A percentile compares a stretch with the other conserved stretches of the same genome.
Evolutionary conservation across 306 rosid species (phyloP).

Genomic region (Notholithocarpus densiflorus): DNA sequence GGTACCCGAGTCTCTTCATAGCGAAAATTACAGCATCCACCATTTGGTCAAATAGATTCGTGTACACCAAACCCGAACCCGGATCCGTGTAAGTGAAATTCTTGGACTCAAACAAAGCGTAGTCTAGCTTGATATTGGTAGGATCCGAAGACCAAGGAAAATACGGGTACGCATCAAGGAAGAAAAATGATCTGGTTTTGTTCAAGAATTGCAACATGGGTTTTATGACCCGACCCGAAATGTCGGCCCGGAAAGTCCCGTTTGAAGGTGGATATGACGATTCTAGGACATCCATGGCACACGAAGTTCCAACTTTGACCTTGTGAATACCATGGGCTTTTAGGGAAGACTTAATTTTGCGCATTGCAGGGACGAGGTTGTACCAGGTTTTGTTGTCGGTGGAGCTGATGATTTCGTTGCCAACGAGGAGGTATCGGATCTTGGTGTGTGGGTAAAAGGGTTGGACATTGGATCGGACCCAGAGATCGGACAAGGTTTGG

Average conservation of each 20-base stretch:
- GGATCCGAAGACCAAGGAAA: slow-evolving; percentile 66
- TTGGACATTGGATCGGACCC: slow-evolving; percentile 50
- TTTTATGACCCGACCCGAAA: slow-evolving; percentile 41
- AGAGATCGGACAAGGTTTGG: slow-evolving; percentile 52
- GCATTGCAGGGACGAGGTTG: slow-evolving; percentile 66
- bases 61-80: slow-evolving; percentile 54
- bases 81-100: slow-evolving; percentile 52
- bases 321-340: slow-evolving; percentile 33
- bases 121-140: slow-evolving; percentile 39
- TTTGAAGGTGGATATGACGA: slow-evolving; percentile 79
- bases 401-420: slow-evolving; percentile 61
- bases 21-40: slow-evolving; percentile 77
- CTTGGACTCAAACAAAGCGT: slow-evolving; percentile 49
- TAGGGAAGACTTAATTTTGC: slow-evolving; percentile 41
- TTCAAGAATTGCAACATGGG: slow-evolving; percentile 65
- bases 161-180: slow-evolving; percentile 74
- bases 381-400: slow-evolving; percentile 41
- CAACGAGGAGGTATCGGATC: slow-evolving; percentile 78
- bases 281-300: slow-evolving; percentile 59
- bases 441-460: slow-evolving; percentile 52
- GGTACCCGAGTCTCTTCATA: slow-evolving; percentile 66
- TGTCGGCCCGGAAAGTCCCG: slow-evolving; percentile 64
- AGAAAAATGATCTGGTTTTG: slow-evolving; percentile 69
- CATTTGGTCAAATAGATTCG: slow-evolving; percentile 83
- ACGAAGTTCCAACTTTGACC: slow-evolving; percentile 70